Percentiles rank a stretch among this genome's conserved stretches.
Evolutionary conservation across 176 grass and related monocot genomes (phyloP).

Genomic region (Dactylis glomerata): DNA sequence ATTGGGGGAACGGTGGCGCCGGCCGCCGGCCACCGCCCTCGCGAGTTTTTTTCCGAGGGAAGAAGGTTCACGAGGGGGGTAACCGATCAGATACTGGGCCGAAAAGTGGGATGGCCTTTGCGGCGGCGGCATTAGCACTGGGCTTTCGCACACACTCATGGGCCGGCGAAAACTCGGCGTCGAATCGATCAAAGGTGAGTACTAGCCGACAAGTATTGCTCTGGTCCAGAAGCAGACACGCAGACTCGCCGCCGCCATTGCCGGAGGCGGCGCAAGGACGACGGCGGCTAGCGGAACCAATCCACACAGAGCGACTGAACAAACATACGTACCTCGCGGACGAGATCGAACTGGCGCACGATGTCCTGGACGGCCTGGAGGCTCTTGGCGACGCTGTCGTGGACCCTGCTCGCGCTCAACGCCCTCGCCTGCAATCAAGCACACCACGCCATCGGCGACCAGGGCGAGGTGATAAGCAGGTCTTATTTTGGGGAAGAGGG

Average conservation of each 20-base stretch:
- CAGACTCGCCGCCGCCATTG: not conserved
- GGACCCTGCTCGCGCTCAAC: not conserved
- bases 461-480: too few species aligned
- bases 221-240: constrained; percentile 6
- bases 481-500: too few species aligned
- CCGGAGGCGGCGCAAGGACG: not conserved
- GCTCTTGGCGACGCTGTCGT: constrained; percentile 27
- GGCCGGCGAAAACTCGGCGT: not conserved
- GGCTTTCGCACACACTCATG: not conserved
- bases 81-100: not conserved
- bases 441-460: too few species aligned
- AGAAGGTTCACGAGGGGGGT: not conserved
- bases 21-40: not conserved
- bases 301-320: not conserved
- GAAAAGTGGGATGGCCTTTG: not conserved
- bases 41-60: not conserved
- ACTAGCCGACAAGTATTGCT: not conserved
- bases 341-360: not conserved
- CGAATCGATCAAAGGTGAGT: not conserved
- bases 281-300: not conserved
- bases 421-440: constrained; percentile 9
- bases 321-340: not conserved
- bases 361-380: not conserved
- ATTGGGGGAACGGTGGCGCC: not conserved
- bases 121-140: not conserved